Conservation (phyloP, 257 asterid species). For the Solanum boliviense region DNA sequence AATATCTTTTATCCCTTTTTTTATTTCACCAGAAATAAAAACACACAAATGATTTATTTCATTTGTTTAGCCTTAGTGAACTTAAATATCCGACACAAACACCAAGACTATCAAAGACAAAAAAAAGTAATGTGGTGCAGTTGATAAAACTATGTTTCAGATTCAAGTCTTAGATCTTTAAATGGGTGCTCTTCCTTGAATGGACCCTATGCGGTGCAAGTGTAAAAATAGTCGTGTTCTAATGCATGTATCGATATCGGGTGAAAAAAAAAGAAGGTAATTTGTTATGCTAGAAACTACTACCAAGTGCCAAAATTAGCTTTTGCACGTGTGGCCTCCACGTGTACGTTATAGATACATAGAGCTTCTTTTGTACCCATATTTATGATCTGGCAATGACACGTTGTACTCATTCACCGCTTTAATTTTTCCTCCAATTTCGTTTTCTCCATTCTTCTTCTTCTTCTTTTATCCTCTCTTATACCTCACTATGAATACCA, state of each 20-base stretch:
- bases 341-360: not conserved
- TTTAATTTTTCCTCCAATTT: not conserved
- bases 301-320: not conserved
- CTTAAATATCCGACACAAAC: too few species aligned
- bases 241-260: too few species aligned
- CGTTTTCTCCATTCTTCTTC: not conserved
- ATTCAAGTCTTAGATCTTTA: too few species aligned
- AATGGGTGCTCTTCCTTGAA: too few species aligned
- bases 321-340: not conserved
- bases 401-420: not conserved
- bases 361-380: not conserved
- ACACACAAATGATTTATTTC: too few species aligned
- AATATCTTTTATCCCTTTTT: too few species aligned
- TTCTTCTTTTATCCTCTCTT: not conserved
- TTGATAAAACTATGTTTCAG: accelerated
- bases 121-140: too few species aligned
- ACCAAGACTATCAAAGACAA: too few species aligned
- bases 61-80: too few species aligned
- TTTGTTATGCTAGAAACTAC: not conserved
- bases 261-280: not conserved
- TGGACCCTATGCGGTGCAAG: too few species aligned
- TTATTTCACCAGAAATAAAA: too few species aligned
- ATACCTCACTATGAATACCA: not conserved
- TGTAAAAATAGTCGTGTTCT: accelerated
- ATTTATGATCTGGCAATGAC: not conserved